Base-by-base conservation (phyloP, 306 rosid genomes). In the Neltuma alba region DNA sequence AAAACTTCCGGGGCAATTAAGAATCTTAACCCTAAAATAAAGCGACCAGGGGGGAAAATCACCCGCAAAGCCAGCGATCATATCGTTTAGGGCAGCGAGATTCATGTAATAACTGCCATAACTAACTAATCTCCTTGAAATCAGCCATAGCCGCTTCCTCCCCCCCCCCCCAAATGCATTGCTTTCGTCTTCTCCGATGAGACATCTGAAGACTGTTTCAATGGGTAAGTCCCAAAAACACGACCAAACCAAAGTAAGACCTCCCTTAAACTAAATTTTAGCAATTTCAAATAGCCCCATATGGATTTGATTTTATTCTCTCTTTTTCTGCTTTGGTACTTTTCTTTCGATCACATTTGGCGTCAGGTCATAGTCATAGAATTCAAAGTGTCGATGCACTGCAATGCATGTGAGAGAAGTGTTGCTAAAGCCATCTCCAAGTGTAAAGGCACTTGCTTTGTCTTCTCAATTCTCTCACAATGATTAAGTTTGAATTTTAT, bases 341-440 rank as follows among this genome's bases (percentile, higher is more conserved):
- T 28, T 12, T 18, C 12, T 12, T 57, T 70, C 4, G 18, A n/a
- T 42, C 74, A 15, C 38, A 44, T 58, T 58, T 38, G 21, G 62
- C 50, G 41, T 30, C 37, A 88, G 92, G 75, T 38, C 36, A 33
- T 81, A 54, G 72, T 65, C 15, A 87, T 82, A 30, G 94, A 92
- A 82, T 91, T 33, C 82, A 87, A 85, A 13, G 88, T 92, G 47
- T 86, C 97, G 44, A 91, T 94, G 97, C 73, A 94, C 58, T 94
- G 97, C 42, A 85, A 89, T 48, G 92, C 95, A 40, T 94, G 99
- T 27, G 97, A 94, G 68, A 88, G 87, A 89, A 85, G 75, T 48
- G 82, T 95, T 28, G 97, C 87, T 69, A 88, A 91, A 85, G 77
- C 71, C 79, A 78, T 94, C 27, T 84, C 91, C 87, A 91, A 91